Base-by-base conservation (phyloP, 2,329 filamentous ascomycete genomes). In the Alternaria ventricosa region DNA sequence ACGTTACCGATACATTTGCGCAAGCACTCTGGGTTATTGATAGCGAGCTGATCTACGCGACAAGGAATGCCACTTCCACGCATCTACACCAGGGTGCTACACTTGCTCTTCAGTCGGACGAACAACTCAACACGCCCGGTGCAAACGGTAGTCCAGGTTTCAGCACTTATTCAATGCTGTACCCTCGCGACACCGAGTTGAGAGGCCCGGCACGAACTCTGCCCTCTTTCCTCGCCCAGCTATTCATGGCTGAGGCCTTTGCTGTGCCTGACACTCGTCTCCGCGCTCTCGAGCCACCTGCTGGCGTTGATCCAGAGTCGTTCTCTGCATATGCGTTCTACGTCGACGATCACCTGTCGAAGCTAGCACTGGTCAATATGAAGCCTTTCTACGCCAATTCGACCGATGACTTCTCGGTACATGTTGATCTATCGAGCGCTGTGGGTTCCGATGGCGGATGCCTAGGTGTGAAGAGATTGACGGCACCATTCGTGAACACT, bases 1-100 rank as follows among this genome's bases (percentile, higher is more conserved):
- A 66, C 23, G 64, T 66, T 6, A 64, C 64, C 7, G 57, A 66
- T 6, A 64, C 64, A 20, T 66, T 66, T 15, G 64, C 64, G 5
- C 64, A 66, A 46, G 61, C 64, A 18, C 64, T 66, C 22, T 66
- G 61, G 61, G 61, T 64, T n/a, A 49, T 66, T 2, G 64, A 66
- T n/a, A 61, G 53, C 43, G 57, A 64, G 27, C 15, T 66, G 3
- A 60, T 66, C 18, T 64, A 66, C 28, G 64, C 64, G 3, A 64
- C 57, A 13, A 49, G 61, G 3, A 66, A 66, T 8, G 60, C 63
- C 11, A 56, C 33, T 11, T 28, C 46, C 8, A 45, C 61, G 1
- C 45, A 61, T 41, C 50, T 66, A 9, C 61, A 64, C 25, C 64
- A 64, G n/a, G 64, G 64, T 23, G 64, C 64, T 10, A 64, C 64